Base-by-base conservation (phyloP, 345 rosid species). In the Hirschfeldia incana region DNA sequence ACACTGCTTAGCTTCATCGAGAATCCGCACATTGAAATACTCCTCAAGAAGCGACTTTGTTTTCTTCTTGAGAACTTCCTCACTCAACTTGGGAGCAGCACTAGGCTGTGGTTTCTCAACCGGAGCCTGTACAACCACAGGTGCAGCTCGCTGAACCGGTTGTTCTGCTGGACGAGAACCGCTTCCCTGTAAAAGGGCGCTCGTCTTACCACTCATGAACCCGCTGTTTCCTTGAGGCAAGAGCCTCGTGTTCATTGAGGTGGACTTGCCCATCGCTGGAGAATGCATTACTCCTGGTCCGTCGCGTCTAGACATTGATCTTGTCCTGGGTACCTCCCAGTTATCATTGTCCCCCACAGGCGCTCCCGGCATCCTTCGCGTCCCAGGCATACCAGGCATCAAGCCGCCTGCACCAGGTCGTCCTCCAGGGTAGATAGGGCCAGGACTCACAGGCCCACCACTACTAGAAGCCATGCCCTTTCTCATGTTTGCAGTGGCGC, bases 301-400 rank as follows among this genome's bases (percentile, higher is more conserved):
- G 27, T 92, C 94, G 17, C 97, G 96, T 82, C 98, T 88, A 6
- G 92, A 92, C 87, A 86, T 86, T 27, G 98, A 81, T 10, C 92
- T 86, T 44, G 83, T 79, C 77, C 93, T 84, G 0, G 89, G 89
- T 30, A 87, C 76, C 82, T 89, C 98, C 99, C 98, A 93, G 74
- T 90, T 88, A 76, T 90, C 97, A 83, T 77, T 83, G 76, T 93
- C 98, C 59, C 78, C 77, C 55, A 90, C 97, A n/a, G 96, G 98
- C 94, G 88, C 86, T 46, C 97, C 97, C 21, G 95, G 97, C 99
- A 95, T 95, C 85, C 89, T 91, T 80, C 97, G 89, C 10, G 87
- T 65, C 70, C 98, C 97, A 2, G 97, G 99, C 98, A 91, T 91
- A 78, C 98, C 98, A 63, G 99, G 98, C 98, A 95, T 95, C 98